Percentiles rank a stretch among this genome's conserved stretches.
phyloP scores from a whole-genome alignment of 192 early-diverging fungal genomes.

The Paraglomus brasilianum region DNA sequence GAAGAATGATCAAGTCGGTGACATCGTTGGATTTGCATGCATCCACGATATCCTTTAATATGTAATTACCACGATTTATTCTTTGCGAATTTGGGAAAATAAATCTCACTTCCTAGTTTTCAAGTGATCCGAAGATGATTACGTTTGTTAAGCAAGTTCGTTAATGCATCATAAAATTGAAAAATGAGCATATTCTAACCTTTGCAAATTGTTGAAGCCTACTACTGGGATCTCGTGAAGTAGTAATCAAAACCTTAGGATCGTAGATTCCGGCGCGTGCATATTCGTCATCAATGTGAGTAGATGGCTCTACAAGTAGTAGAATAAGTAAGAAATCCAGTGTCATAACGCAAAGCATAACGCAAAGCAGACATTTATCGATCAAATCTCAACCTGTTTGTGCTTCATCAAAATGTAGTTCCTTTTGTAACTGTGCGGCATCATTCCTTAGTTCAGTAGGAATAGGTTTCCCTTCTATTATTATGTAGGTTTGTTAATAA shows the following conservation, averaged over 20 bases:
- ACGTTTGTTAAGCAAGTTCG: background rate
- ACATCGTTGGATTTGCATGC: constrained; percentile 93
- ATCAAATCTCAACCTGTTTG: constrained; percentile 57
- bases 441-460: constrained; percentile 85
- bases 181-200: constrained; percentile 32
- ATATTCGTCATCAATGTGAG: constrained; percentile 97
- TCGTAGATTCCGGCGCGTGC: constrained; percentile 88
- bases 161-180: background rate
- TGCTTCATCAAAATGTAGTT: constrained; percentile 87
- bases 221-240: constrained; percentile 89
- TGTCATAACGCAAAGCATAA: background rate
- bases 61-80: constrained; percentile 96
- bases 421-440: constrained; percentile 68
- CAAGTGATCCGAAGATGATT: background rate
- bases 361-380: background rate
- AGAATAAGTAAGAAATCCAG: background rate
- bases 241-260: constrained; percentile 96
- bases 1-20: constrained; percentile 93
- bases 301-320: constrained; percentile 50
- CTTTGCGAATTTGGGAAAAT: constrained; percentile 95
- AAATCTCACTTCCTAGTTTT: constrained; percentile 77
- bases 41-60: constrained; percentile 94
- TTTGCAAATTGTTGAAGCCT: constrained; percentile 95
- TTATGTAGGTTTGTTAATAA: background rate
- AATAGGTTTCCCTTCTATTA: constrained; percentile 79